Evolutionary conservation across 257 asterid species (phyloP).

Genomic region (Marsdenia floribunda): DNA sequence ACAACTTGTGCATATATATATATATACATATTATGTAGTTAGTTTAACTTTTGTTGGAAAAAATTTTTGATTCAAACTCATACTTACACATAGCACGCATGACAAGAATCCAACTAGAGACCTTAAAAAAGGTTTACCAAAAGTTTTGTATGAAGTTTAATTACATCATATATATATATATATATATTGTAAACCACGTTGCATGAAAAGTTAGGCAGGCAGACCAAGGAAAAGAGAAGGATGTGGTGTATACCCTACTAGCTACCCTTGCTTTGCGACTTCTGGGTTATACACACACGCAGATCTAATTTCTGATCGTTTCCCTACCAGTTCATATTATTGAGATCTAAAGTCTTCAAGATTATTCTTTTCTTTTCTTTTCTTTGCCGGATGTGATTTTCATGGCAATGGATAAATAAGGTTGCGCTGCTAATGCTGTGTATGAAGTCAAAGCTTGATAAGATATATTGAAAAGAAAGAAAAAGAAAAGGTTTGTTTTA

Average conservation of each 20-base stretch:
- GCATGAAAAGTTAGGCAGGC: not conserved
- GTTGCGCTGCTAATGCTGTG: not conserved
- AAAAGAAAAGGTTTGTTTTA: not conserved
- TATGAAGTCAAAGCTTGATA: constrained; percentile 3
- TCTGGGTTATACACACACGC: not conserved
- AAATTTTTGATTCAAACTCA: too few relatives aligned
- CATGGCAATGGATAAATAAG: not conserved
- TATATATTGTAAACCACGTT: not conserved
- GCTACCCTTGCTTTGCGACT: not conserved
- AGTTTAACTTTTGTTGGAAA: too few relatives aligned
- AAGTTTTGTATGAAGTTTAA: too few relatives aligned
- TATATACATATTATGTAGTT: too few relatives aligned
- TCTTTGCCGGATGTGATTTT: not conserved
- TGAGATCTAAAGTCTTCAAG: not conserved
- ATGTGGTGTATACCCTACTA: not conserved
- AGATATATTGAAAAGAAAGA: constrained; percentile 1
- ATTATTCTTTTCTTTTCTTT: not conserved
- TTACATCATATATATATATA: too few relatives aligned
- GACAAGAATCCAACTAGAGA: too few relatives aligned
- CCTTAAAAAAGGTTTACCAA: too few relatives aligned
- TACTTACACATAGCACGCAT: too few relatives aligned
- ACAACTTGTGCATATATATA: not conserved
- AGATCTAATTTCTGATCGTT: not conserved
- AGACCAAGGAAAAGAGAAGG: not conserved
- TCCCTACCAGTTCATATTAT: constrained; percentile 2